Evolutionary conservation across 306 rosid genomes (phyloP), one percentile per base, ranked within the genome.

Genomic region (Gynostemma pentaphyllum): DNA sequence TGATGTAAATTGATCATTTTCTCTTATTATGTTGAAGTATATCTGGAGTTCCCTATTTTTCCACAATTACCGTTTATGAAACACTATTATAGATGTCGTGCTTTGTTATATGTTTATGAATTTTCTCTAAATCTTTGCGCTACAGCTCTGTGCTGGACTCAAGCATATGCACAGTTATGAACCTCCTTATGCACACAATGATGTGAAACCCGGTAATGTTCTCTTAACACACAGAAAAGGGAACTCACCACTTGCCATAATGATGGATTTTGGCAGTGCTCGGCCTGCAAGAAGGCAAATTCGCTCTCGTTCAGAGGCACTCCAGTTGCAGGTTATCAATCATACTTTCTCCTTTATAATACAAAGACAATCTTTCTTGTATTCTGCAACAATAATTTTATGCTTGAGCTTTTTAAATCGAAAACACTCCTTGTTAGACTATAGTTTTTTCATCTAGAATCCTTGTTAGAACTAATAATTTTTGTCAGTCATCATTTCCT

Each of bases 251-350:
- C 83, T 86, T 40, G 97, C 97, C 74, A 94, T 86, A 71, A 78
- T 94, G 75, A 94, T 94, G 99, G 99, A 94, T 82, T 94, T 94
- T 76, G 97, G 99, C 46, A 94, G 99, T 78, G 77, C 99, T 75
- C 77, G 94, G 28, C 95, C 99, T 45, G 97, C 94, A 18, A 86
- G 88, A 82, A 94, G 51, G 74, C 79, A 81, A 67, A 85, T 89
- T 69, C 79, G 72, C 48, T 73, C 94, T 75, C 85, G 99, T 40
- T 69, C 88, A 19, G 99, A 89, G 80, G 99, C 99, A 42, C 87
- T 94, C 15, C 97, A 89, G 78, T 81, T 94, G 76, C 99, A 94
- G 99, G 99, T 94, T 42, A 57, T 59, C 67, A 60, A 37, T 45
- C 44, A 2, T 66, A 13, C 39, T 61, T 62, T 0, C 14, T 34